These are phyloP conservation scores for Aspergillus homomorphus DNA, from an alignment of 495 filamentous ascomycete species.

Conservation along the genomic window DNA sequence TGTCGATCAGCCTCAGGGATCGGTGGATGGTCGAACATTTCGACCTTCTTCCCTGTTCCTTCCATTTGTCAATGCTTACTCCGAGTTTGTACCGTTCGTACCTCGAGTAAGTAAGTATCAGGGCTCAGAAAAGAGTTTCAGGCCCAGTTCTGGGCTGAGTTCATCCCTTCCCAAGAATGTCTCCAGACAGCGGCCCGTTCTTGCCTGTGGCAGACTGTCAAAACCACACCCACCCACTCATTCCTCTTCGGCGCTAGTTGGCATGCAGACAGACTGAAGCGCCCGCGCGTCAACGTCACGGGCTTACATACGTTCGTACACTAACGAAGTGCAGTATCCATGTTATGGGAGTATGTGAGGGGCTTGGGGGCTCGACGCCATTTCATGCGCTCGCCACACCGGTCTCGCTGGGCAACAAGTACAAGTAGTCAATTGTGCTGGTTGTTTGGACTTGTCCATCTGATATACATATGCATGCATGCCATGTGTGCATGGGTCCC, in stretches of 20 bases:
- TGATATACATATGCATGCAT: constrained; percentile 14
- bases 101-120: too few relatives aligned
- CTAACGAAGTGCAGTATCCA: not conserved
- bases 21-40: constrained; percentile 26
- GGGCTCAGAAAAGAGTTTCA: too few relatives aligned
- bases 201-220: constrained; percentile 10
- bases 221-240: not conserved
- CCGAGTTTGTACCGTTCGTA: constrained; percentile 1
- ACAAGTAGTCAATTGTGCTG: not conserved
- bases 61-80: constrained; percentile 11
- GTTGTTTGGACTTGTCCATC: not conserved
- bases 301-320: constrained; percentile 23
- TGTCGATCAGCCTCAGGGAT: constrained; percentile 42
- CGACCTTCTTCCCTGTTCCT: constrained; percentile 12
- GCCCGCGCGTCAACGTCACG: constrained; percentile 18
- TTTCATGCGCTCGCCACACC: constrained; percentile 16
- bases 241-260: constrained; percentile 12
- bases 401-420: not conserved
- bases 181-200: not conserved
- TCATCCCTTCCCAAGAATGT: not conserved
- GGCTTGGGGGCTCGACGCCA: constrained; percentile 17
- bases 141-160: too few relatives aligned
- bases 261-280: constrained; percentile 18
- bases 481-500: constrained; percentile 15
- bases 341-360: constrained; percentile 22